Conservation (phyloP, 2,329 filamentous ascomycete species). For the Colletotrichum noveboracense region DNA sequence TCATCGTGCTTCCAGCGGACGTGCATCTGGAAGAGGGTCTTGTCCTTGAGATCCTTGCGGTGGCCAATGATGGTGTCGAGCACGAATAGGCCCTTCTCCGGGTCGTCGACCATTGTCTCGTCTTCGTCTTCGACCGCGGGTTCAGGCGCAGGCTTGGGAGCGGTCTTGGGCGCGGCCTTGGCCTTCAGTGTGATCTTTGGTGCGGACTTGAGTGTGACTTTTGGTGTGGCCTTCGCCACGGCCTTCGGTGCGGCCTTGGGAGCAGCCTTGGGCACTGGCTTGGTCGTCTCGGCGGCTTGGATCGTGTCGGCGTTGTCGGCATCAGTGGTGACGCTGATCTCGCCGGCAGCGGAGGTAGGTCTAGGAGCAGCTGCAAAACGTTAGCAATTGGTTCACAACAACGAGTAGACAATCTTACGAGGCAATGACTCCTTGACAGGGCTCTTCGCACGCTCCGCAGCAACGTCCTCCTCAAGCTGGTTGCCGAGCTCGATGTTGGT, state of each 20-base stretch:
- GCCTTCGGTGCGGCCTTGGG: neutral
- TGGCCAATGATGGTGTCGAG: constrained; percentile 14
- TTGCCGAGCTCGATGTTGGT: neutral
- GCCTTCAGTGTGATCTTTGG: neutral
- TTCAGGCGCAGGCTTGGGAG: neutral
- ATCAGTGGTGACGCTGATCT: constrained; percentile 10
- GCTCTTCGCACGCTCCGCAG: neutral
- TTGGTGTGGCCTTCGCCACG: neutral
- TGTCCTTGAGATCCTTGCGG: constrained; percentile 12
- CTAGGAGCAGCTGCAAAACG: neutral
- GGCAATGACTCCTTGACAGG: neutral
- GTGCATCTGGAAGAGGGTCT: constrained; percentile 31
- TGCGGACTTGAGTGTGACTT: neutral
- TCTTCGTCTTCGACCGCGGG: neutral
- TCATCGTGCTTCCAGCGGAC: constrained; percentile 34
- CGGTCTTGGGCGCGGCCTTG: neutral
- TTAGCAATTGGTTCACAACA: neutral
- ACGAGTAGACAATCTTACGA: neutral
- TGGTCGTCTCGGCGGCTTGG: neutral
- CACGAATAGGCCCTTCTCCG: neutral
- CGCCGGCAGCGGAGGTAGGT: neutral
- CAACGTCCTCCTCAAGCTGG: neutral
- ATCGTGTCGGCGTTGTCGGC: neutral
- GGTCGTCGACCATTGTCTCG: neutral
- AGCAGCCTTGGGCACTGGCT: neutral